phyloP scores from a whole-genome alignment of 179 eudicot species.

The Drosera spatulata region DNA sequence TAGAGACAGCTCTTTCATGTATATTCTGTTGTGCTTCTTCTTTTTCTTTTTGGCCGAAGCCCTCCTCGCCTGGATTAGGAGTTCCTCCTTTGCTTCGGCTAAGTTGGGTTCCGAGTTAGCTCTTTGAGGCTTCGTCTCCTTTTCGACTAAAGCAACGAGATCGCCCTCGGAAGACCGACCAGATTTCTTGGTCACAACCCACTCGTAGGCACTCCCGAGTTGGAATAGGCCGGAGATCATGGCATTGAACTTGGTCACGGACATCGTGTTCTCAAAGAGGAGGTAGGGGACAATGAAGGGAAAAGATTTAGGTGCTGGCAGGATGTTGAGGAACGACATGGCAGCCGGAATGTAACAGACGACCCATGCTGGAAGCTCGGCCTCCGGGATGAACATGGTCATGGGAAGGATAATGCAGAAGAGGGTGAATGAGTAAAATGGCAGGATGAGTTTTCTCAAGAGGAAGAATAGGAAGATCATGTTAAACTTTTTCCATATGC shows the following conservation, averaged over 20 bases:
- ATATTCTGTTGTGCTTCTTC: slow-evolving; percentile 83
- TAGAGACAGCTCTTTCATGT: slow-evolving; percentile 73
- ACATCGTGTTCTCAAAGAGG: slow-evolving; percentile 31
- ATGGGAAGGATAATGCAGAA: slow-evolving; percentile 92
- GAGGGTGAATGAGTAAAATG: slow-evolving; percentile 93
- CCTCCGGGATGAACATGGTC: slow-evolving; percentile 98
- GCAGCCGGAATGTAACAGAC: slow-evolving; percentile 91
- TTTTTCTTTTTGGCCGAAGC: slow-evolving; percentile 24
- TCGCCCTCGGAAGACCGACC: slow-evolving; percentile 35
- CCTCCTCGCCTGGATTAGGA: slow-evolving; percentile 19
- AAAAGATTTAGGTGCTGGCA: slow-evolving; percentile 91
- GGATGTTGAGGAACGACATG: slow-evolving; percentile 91
- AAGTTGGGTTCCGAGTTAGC: not conserved
- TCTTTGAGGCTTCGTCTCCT: slow-evolving; percentile 1
- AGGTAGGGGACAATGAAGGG: slow-evolving; percentile 91
- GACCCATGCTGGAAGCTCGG: slow-evolving; percentile 89
- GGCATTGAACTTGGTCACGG: slow-evolving; percentile 96
- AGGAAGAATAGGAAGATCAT: slow-evolving; percentile 91
- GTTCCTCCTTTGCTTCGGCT: slow-evolving; percentile 21
- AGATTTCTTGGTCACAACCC: slow-evolving; percentile 99
- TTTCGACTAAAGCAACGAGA: slow-evolving; percentile 12
- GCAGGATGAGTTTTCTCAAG: slow-evolving; percentile 74
- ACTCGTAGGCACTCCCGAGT: slow-evolving; percentile 92
- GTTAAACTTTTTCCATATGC: slow-evolving; percentile 85
- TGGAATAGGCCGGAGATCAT: slow-evolving; percentile 97